Conservation (phyloP, 306 rosid genomes). For the Crotalaria pallida region DNA sequence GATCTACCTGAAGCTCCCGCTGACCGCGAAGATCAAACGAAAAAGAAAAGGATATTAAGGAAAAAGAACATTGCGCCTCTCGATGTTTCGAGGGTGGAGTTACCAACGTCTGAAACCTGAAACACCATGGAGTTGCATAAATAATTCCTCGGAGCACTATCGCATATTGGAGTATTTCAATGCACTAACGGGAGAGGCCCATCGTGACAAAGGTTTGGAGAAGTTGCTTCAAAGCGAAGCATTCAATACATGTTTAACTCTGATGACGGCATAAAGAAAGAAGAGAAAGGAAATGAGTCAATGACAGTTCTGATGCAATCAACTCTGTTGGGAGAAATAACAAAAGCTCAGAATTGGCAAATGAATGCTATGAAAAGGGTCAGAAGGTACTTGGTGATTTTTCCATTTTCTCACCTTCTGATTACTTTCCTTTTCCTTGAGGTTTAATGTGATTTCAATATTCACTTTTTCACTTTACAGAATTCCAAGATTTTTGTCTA, state of each 20-base stretch:
- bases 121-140: slow-evolving; percentile 63
- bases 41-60: slow-evolving; percentile 54
- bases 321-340: slow-evolving; percentile 33
- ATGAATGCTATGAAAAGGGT: slow-evolving; percentile 40
- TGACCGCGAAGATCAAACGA: slow-evolving; percentile 64
- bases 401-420: background rate
- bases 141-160: slow-evolving; percentile 51
- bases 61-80: slow-evolving; percentile 66
- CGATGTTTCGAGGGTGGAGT: slow-evolving; percentile 68
- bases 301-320: slow-evolving; percentile 34
- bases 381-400: slow-evolving; percentile 46
- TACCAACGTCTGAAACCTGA: slow-evolving; percentile 60
- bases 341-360: slow-evolving; percentile 28
- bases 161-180: slow-evolving; percentile 43
- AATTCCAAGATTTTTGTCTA: slow-evolving; percentile 54
- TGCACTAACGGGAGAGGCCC: slow-evolving; percentile 62
- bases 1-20: slow-evolving; percentile 60
- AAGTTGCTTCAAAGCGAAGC: slow-evolving; percentile 58
- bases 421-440: slow-evolving; percentile 8
- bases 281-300: slow-evolving; percentile 52
- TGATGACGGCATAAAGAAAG: slow-evolving; percentile 26
- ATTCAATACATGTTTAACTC: slow-evolving; percentile 51
- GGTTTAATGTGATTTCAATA: slow-evolving; percentile 12
- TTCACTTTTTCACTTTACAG: slow-evolving; percentile 39
- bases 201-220: slow-evolving; percentile 80